phyloP scores from a whole-genome alignment of 805 yeast genomes.

The Ogataea chonburiensis region DNA sequence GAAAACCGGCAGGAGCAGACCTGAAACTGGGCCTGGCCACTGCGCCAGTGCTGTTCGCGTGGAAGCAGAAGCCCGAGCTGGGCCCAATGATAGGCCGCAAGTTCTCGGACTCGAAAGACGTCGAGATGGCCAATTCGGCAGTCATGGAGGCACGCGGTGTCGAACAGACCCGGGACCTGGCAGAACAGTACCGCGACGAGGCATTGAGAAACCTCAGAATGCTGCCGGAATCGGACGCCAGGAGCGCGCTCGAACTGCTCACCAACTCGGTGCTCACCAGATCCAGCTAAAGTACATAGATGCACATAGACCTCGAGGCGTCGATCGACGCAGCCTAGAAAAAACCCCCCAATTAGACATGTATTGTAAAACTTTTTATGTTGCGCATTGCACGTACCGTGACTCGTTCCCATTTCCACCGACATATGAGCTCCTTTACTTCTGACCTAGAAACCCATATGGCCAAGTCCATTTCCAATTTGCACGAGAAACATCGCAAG shows the following conservation, averaged over 20 bases:
- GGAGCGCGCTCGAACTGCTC: conserved; percentile 81
- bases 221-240: conserved; percentile 85
- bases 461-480: neutral
- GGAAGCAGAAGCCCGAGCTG: conserved; percentile 82
- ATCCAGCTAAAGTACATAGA: conserved; percentile 63
- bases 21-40: conserved; percentile 92
- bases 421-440: neutral
- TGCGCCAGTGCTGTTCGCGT: conserved; percentile 92
- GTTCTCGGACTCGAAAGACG: conserved; percentile 78
- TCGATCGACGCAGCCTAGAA: conserved; percentile 6
- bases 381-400: too few relatives aligned
- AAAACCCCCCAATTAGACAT: too few relatives aligned
- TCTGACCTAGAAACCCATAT: neutral
- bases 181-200: conserved; percentile 69
- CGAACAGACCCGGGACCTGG: conserved; percentile 70
- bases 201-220: conserved; percentile 71
- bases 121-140: conserved; percentile 72
- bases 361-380: conserved; percentile 1
- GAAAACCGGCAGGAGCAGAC: conserved; percentile 97
- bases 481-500: neutral
- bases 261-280: conserved; percentile 84
- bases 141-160: conserved; percentile 75
- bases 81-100: conserved; percentile 84
- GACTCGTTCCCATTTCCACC: neutral
- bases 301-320: conserved; percentile 17